Base-by-base conservation (phyloP, 805 yeast genomes). In the Ogataea nakhonphanomensis region DNA sequence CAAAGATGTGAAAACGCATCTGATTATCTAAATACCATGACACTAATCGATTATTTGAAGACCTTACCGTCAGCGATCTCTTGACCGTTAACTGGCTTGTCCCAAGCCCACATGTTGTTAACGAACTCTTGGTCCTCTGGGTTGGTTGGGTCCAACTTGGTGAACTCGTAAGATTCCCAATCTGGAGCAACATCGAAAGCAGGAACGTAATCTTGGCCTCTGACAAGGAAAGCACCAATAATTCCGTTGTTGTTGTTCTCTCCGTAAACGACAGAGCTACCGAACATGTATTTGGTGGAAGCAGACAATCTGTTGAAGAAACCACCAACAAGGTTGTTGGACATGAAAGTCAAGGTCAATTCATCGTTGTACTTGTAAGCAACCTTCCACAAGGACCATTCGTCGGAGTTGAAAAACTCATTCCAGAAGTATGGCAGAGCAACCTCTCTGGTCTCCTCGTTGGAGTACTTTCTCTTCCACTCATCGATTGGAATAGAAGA, bases 171-270 rank as follows among this genome's bases (percentile, higher is more conserved):
- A 35, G 96, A 87, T 74, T 91, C 98, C 95, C 95, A 89, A 73
- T 93, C 99, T 69, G 99, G 97, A 63, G 98, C 99, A 67, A 93
- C 98, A 53, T 91, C 85, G 63, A 91, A 88, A 50, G 96, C 99
- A 67, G 97, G 95, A 43, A 57, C 77, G 64, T 58, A 71, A 48
- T 91, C 96, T 71, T 91, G 87, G 60, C 99, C 99, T 75, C 98
- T 89, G 62, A 91, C 82, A 62, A 93, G 70, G 78, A 91, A 83
- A 64, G 84, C 95, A 76, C 96, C 97, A 57, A 86, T 73, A 65
- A 91, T 90, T 76, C 97, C 98, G 73, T 91, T 91, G 83, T 83
- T 75, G 84, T 89, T 91, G 89, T 89, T 88, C 76, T 86, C 97
- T 71, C 99, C 99, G 74, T 85, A 91, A 56, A 93, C 98, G 59